Evolutionary conservation across 257 asterid species (phyloP), one percentile per base, ranked within the genome.

Genomic region (Parsonsia alboflavescens): DNA sequence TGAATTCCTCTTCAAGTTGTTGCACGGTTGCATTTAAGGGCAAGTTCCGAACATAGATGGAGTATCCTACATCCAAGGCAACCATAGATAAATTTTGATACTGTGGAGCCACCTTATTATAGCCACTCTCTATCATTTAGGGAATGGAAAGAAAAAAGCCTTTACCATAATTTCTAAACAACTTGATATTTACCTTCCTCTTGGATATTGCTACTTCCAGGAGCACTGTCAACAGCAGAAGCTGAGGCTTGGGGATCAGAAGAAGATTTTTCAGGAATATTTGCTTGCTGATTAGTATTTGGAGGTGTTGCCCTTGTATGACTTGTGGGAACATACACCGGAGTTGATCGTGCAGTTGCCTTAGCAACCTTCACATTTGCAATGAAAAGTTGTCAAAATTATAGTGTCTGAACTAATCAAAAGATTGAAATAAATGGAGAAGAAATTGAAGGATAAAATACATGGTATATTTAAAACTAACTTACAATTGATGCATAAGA

Each of bases 401-500:
- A 45, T 45, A 61, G 16, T 11, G 3, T 48, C 15, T 26, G 19
- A 19, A 46, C 57, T 36, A 15, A 61, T 17, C 1, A 12, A 50
- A 53, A 57, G 10, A 7, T 41, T 17, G 61, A 54, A 11, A 70
- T 24, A 68, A 56, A 30, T 45, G 50, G 58, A 42, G 73, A 17
- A 6, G 28, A n/a, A 36, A 57, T n/a, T 11, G 44, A 33, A 7
- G 26, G 10, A 70, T 22, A 79, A 19, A 62, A 49, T 10, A 2
- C 28, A 46, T 46, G 36, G 74, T 54, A 46, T 52, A 24, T 17
- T 50, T 22, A 63, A 41, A 6, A 16, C 39, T 91, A 89, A 80
- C 96, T 85, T 59, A 94, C 85, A 72, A 94, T 94, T 21, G 93
- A 94, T 2, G 98, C 98, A 81, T 94, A 94, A 21, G 97, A 94